These are phyloP conservation scores for Xylaria intraflava DNA, from an alignment of 495 filamentous ascomycete species.

Conservation along the genomic window DNA sequence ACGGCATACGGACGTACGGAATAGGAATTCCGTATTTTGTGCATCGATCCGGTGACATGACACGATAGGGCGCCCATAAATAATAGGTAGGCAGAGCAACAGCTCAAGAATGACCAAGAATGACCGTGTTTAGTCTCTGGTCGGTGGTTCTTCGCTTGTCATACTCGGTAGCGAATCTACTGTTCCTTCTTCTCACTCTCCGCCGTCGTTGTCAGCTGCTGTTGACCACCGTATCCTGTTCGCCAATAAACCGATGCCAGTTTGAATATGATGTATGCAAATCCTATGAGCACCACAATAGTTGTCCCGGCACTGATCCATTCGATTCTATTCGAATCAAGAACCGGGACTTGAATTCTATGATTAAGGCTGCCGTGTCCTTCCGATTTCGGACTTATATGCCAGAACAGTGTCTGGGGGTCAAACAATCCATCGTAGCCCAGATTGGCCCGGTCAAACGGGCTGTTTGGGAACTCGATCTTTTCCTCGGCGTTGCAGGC, in stretches of 20 bases:
- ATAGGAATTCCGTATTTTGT: too few species aligned
- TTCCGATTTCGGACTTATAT: conserved; percentile 55
- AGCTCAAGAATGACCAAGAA: background rate
- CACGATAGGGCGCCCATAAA: background rate
- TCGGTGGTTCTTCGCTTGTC: background rate
- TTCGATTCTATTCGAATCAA: conserved; percentile 52
- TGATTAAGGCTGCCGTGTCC: conserved; percentile 46
- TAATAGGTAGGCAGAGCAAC: too few species aligned
- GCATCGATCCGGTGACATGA: too few species aligned
- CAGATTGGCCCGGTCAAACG: conserved; percentile 76
- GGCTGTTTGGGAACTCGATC: conserved; percentile 66
- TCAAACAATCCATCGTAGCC: conserved; percentile 86
- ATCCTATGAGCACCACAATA: conserved; percentile 60
- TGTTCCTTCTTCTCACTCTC: conserved; percentile 23
- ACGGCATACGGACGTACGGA: background rate
- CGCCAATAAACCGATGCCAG: conserved; percentile 40
- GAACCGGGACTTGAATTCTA: conserved; percentile 65
- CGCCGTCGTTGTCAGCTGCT: conserved; percentile 8
- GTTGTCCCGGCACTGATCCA: conserved; percentile 68
- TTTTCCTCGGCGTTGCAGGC: conserved; percentile 72
- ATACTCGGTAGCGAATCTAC: conserved; percentile 2
- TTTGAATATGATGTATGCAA: conserved; percentile 68
- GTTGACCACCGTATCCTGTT: conserved; percentile 19
- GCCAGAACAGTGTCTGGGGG: conserved; percentile 76
- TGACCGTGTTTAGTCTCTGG: background rate